Evolutionary conservation across 305 asterid genomes (phyloP), one percentile per base, ranked within the genome.

Genomic region (Vinca major): DNA sequence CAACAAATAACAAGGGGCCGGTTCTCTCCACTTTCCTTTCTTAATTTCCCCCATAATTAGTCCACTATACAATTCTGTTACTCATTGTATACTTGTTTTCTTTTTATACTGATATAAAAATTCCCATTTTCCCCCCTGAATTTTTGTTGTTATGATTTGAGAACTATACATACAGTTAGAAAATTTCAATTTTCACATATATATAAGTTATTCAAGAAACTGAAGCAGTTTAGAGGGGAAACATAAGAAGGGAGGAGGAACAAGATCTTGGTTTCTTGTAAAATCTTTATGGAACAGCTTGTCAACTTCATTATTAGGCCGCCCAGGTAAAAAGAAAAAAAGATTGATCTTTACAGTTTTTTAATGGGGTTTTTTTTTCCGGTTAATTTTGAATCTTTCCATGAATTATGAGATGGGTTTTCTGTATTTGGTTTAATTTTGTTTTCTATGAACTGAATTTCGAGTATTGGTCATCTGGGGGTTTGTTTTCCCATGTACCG

Each of bases 221-320:
- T 65, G 71, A 47, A 54, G 50, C 71, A 63, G 47, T 68, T 71
- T 60, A 20, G 53, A 10, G 70, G 52, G 62, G 26, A 26, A 26
- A 26, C 33, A 26, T 0, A 1, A 26, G 33, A 7, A 6, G 48
- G 43, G 57, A 52, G 33, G 33, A 26, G 5, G 54, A 4, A 26
- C 33, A 26, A 75, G 80, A 77, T 79, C 81, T 77, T 66, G 82
- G 70, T 70, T 68, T 77, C 75, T 21, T 74, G 62, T 75, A 71
- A 26, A 84, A 74, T 79, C 82, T 72, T 68, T 58, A 81, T 93
- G 99, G 99, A 93, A 77, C 99, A 86, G 89, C 92, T 93, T 67
- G 84, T 93, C 65, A 93, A 88, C 95, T 89, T 93, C 85, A 90
- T 93, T 71, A 93, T 93, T 80, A 78, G 97, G 63, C 99, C 99